A percentile compares a stretch with the other conserved stretches of the same genome.
phyloP scores from a whole-genome alignment of 2,329 filamentous ascomycete species.

The Pseudogymnoascus sp. region DNA sequence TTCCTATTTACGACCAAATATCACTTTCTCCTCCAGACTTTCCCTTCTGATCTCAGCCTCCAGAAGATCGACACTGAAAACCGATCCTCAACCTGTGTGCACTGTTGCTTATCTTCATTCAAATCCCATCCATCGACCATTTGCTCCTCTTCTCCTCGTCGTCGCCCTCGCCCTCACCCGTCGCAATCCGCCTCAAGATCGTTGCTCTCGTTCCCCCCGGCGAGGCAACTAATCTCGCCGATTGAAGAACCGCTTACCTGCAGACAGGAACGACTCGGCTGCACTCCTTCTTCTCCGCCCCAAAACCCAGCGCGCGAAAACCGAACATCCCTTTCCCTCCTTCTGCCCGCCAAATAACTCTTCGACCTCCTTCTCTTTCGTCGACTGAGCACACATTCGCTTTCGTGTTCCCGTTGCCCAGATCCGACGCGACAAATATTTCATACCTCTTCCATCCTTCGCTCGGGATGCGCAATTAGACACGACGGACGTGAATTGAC shows the following conservation, averaged over 20 bases:
- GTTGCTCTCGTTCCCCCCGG: neutral
- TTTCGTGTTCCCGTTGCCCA: neutral
- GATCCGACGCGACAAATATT: neutral
- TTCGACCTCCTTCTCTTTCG: neutral
- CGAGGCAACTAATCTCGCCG: neutral
- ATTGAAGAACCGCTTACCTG: neutral
- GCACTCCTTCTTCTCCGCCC: neutral
- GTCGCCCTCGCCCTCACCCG: neutral
- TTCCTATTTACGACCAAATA: slow-evolving; percentile 1
- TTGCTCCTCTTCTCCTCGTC: neutral
- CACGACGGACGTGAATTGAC: neutral
- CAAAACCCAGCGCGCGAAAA: neutral
- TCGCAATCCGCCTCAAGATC: neutral
- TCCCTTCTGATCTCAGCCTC: slow-evolving; percentile 5
- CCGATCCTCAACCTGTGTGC: neutral
- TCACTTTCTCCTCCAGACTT: slow-evolving; percentile 2
- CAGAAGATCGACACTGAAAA: neutral
- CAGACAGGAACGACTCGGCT: slow-evolving; percentile 2
- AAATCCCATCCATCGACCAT: neutral
- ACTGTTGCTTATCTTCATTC: neutral
- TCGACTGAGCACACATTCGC: neutral
- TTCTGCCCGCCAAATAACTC: neutral
- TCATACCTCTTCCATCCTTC: neutral
- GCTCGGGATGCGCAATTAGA: neutral
- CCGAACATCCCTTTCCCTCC: neutral